Conservation (phyloP, 2,329 filamentous ascomycete genomes). For the Phaeosphaeriaceae sp. region DNA sequence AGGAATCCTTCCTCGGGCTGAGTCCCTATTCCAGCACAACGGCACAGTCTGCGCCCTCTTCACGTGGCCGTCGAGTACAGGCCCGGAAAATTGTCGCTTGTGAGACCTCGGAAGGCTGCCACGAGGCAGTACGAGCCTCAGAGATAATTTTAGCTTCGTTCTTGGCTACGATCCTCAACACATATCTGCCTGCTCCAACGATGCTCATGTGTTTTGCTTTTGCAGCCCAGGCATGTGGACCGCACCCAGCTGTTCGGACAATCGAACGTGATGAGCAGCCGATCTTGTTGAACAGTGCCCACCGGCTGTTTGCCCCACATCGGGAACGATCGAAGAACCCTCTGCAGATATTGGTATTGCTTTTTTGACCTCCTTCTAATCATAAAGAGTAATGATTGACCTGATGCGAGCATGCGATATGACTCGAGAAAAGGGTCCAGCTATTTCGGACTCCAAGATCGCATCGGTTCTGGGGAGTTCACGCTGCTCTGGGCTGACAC, state of each 20-base stretch:
- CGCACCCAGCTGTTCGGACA: not conserved
- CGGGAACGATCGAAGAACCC: not conserved
- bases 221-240: not conserved
- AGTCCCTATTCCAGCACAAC: not conserved
- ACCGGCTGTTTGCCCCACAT: slow-evolving; percentile 1
- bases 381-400: not conserved
- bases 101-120: not conserved
- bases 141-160: not conserved
- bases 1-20: not conserved
- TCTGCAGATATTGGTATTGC: not conserved
- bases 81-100: not conserved
- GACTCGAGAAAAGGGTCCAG: not conserved
- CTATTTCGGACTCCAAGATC: not conserved
- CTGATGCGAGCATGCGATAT: not conserved
- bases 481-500: not conserved
- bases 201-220: not conserved
- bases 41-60: not conserved
- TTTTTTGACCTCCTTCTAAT: not conserved
- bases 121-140: not conserved
- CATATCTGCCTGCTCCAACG: not conserved
- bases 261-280: not conserved
- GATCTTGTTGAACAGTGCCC: not conserved
- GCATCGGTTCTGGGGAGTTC: not conserved
- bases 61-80: not conserved
- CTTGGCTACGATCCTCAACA: not conserved